Evolutionary conservation across 2,329 filamentous ascomycete genomes (phyloP).

Genomic region (Pseudogymnoascus sp.): DNA sequence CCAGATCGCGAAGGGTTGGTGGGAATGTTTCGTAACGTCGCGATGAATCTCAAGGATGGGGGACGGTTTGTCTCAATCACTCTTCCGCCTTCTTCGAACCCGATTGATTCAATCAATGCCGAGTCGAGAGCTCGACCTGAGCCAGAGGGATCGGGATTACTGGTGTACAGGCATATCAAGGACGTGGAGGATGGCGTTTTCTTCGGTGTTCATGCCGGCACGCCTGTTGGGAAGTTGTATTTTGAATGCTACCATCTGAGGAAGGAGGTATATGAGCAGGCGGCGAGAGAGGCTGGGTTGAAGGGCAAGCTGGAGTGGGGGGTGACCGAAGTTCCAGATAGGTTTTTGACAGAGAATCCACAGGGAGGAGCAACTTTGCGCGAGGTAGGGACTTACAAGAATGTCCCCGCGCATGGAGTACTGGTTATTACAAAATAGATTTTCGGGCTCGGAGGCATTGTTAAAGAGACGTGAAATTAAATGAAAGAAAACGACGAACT

Average conservation of each 20-base stretch:
- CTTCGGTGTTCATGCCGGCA: constrained; percentile 16
- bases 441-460: not conserved
- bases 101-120: constrained; percentile 18
- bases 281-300: constrained; percentile 25
- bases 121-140: constrained; percentile 14
- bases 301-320: constrained; percentile 22
- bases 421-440: constrained; percentile 20
- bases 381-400: constrained; percentile 23
- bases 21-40: constrained; percentile 30
- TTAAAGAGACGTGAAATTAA: not conserved
- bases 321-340: constrained; percentile 20
- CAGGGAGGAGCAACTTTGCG: constrained; percentile 19
- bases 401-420: constrained; percentile 21
- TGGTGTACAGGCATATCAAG: constrained; percentile 13
- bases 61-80: constrained; percentile 30
- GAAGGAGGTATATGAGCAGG: constrained; percentile 24
- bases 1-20: constrained; percentile 23
- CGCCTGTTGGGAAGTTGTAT: constrained; percentile 18
- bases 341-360: constrained; percentile 17
- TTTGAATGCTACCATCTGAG: constrained; percentile 26
- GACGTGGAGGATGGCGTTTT: constrained; percentile 21
- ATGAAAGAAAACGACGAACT: not conserved
- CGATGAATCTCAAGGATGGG: constrained; percentile 29
- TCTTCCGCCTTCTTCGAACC: constrained; percentile 19
- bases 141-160: constrained; percentile 16